Percentiles rank a stretch among this genome's conserved stretches.
Conservation (phyloP, 2,329 filamentous ascomycete species). For the Coniella lustricola region DNA sequence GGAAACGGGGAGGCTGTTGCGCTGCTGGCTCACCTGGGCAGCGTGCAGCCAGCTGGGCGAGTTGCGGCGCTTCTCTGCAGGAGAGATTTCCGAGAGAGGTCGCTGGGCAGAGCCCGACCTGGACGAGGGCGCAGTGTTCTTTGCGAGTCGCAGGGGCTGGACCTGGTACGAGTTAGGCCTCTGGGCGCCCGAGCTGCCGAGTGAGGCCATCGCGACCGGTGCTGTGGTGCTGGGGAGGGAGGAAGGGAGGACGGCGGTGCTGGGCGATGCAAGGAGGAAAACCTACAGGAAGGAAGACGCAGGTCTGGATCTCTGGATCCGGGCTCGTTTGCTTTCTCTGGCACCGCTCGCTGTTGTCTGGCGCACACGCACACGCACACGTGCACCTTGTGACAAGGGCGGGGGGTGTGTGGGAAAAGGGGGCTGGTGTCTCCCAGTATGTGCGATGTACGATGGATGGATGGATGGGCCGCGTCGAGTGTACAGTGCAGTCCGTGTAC, state of each 20-base stretch:
- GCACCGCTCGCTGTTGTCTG: too few relatives aligned
- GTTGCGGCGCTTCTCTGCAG: conserved; percentile 79
- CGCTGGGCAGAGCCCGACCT: conserved; percentile 56
- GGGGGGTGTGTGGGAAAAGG: too few relatives aligned
- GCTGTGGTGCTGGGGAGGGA: background rate
- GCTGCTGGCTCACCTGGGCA: conserved; percentile 52
- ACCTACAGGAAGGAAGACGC: too few relatives aligned
- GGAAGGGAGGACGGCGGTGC: background rate
- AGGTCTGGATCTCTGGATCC: too few relatives aligned
- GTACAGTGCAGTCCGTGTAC: too few relatives aligned
- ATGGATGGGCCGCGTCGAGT: too few relatives aligned
- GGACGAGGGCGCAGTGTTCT: conserved; percentile 59
- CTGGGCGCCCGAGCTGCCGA: background rate
- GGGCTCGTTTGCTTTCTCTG: too few relatives aligned
- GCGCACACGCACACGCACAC: too few relatives aligned
- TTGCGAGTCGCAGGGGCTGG: conserved; percentile 73
- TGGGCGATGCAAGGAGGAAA: too few relatives aligned
- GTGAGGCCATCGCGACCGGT: background rate
- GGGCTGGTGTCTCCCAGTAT: too few relatives aligned
- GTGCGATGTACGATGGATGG: too few relatives aligned
- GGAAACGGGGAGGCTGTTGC: conserved; percentile 22
- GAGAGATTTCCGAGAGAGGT: conserved; percentile 83
- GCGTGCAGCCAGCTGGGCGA: conserved; percentile 82
- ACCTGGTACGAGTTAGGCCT: conserved; percentile 41
- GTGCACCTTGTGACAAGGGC: too few relatives aligned